Evolutionary conservation across 441 rosid genomes (phyloP), one percentile per base, ranked within the genome.

Genomic region (Adansonia rubrostipa): DNA sequence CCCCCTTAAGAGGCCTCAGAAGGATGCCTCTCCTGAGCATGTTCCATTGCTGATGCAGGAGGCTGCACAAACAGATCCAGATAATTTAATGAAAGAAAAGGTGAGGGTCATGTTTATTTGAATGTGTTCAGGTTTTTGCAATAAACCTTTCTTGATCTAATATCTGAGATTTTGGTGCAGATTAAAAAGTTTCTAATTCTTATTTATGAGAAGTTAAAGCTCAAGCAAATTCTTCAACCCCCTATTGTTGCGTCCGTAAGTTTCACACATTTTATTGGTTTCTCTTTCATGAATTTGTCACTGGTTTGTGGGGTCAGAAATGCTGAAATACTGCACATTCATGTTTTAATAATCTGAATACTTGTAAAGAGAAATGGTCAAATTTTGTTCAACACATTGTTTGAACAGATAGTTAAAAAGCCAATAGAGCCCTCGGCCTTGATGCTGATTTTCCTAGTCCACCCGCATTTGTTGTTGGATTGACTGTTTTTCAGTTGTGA

Each of bases 191-290:
- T 96, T 78, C 84, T 92, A 9, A 80, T 67, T 62, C 90, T 85
- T 51, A 57, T 94, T 48, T 92, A 86, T 68, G 89, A 94, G 66
- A 96, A 91, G 83, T 85, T 93, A 88, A 96, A 92, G 88, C 93
- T 96, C 77, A 92, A 96, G 88, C 99, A 92, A 89, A 88, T 96
- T 77, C 89, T 94, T 86, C 97, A 94, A 74, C 98, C 98, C 53
- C 90, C 99, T 45, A 96, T 96, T 65, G 81, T 94, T 89, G 97
- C 98, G 83, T 96, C 99, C 2, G 97, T 96, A 85, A 88, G 96
- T 86, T 77, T 58, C 75, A 57, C 15, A 17, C 53, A 0, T 9
- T 50, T 67, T 19, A 2, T 67, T 67, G 42, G 54, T 54, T 47
- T 65, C 58, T 67, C 45, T 64, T 56, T 82, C 22, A 28, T 73